Percentiles rank a stretch among this genome's conserved stretches.
These are phyloP conservation scores for Quercus aquifolioides DNA, from an alignment of 306 rosid genomes.

Conservation along the genomic window DNA sequence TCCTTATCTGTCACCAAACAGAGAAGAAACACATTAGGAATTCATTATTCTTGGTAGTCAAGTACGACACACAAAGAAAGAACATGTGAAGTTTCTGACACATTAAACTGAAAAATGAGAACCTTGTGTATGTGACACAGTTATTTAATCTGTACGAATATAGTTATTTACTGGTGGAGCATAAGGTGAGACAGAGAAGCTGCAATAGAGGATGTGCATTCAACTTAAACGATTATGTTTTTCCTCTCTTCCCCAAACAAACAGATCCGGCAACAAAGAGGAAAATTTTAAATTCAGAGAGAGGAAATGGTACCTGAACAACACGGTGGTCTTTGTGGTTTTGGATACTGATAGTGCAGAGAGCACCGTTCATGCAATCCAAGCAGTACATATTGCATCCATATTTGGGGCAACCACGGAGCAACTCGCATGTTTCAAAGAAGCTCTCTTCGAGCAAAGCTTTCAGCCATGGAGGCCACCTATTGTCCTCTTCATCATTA, in stretches of 20 bases:
- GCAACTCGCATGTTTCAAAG: conserved; percentile 86
- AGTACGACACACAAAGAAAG: neutral
- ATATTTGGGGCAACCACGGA: conserved; percentile 82
- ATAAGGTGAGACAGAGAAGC: no score
- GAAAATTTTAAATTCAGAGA: neutral
- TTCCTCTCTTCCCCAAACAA: no score
- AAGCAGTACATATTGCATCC: conserved; percentile 95
- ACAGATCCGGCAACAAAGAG: neutral
- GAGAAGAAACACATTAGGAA: conserved; percentile 5
- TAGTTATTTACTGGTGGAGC: neutral
- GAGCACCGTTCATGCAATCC: conserved; percentile 90
- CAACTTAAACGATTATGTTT: neutral
- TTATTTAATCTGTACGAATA: neutral
- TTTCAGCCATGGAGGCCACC: conserved; percentile 99
- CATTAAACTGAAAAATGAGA: conserved; percentile 1
- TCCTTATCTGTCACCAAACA: conserved; percentile 58
- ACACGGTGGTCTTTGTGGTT: conserved; percentile 81
- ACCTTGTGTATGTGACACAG: neutral
- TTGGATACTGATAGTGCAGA: conserved; percentile 80
- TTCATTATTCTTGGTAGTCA: neutral
- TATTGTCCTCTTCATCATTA: conserved; percentile 66
- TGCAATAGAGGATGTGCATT: no score
- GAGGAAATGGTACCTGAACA: conserved; percentile 47
- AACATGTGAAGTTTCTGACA: conserved; percentile 2
- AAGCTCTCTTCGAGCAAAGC: conserved; percentile 74